phyloP scores from a whole-genome alignment of 148 eudicot genomes.

The Cornus kousa region DNA sequence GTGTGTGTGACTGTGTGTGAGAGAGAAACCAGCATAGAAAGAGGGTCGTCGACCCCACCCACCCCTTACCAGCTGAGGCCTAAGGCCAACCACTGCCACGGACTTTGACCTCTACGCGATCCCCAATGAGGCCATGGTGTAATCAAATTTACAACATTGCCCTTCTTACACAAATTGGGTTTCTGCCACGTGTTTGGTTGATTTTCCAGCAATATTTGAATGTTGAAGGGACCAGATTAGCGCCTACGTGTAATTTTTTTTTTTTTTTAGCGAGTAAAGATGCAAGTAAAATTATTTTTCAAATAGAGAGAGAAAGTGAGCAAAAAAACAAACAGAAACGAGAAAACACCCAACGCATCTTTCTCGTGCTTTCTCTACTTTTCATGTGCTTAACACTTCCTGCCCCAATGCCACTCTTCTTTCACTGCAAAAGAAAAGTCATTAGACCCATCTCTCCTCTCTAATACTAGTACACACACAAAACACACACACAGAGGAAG shows the following conservation, averaged over 20 bases:
- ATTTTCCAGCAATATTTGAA: no score
- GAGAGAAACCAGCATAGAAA: no score
- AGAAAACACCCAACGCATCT: slow-evolving; percentile 28
- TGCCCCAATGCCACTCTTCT: slow-evolving; percentile 5
- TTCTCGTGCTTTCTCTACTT: slow-evolving; percentile 37
- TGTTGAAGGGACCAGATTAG: no score
- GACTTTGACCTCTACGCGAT: background rate
- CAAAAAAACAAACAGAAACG: slow-evolving; percentile 12
- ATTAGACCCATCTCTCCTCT: background rate
- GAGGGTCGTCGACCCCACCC: no score
- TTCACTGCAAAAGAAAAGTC: slow-evolving; percentile 22
- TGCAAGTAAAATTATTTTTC: no score
- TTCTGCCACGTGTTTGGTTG: no score
- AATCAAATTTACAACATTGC: background rate
- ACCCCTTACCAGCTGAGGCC: background rate
- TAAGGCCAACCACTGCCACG: background rate
- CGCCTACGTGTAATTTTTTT: no score
- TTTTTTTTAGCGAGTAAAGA: no score
- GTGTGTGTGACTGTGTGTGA: no score
- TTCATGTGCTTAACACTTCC: slow-evolving; percentile 21
- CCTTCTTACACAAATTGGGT: background rate
- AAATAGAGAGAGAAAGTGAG: background rate
- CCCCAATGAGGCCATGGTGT: background rate
- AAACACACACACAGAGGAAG: background rate
- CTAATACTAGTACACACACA: background rate